These are phyloP conservation scores for Penicillium malachiteum DNA, from an alignment of 495 filamentous ascomycete species.

Conservation along the genomic window DNA sequence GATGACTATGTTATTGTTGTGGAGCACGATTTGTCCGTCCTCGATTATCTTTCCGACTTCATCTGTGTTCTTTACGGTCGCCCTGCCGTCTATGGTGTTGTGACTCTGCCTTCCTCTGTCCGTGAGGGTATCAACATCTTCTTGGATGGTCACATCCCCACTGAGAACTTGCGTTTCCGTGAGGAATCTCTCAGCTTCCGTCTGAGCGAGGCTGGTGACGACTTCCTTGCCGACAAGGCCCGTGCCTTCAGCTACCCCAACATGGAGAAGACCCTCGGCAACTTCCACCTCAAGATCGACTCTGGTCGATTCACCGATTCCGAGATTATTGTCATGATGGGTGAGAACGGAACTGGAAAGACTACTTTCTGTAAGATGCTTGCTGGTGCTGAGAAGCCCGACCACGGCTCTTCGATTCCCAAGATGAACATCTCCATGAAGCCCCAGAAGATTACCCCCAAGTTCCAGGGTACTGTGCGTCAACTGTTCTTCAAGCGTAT, in stretches of 20 bases:
- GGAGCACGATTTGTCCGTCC: constrained; percentile 96
- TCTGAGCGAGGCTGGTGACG: constrained; percentile 87
- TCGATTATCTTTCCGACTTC: constrained; percentile 98
- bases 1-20: constrained; percentile 98
- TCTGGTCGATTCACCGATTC: constrained; percentile 90
- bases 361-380: constrained; percentile 97
- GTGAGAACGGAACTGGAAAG: constrained; percentile 94
- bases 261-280: constrained; percentile 92
- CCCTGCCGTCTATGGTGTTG: constrained; percentile 95
- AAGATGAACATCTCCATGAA: constrained; percentile 99
- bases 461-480: constrained; percentile 93
- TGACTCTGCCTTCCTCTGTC: constrained; percentile 93
- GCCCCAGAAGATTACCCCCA: constrained; percentile 98
- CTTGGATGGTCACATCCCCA: constrained; percentile 95
- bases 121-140: constrained; percentile 99
- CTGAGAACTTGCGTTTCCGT: constrained; percentile 97
- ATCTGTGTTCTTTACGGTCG: constrained; percentile 95
- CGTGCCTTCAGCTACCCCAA: constrained; percentile 82
- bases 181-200: constrained; percentile 97
- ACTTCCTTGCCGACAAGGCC: constrained; percentile 80
- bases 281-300: constrained; percentile 82
- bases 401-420: constrained; percentile 70
- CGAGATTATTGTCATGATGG: constrained; percentile 99
- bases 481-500: constrained; percentile 97
- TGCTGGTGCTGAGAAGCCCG: constrained; percentile 88